Evolutionary conservation across 495 filamentous ascomycete genomes (phyloP), one percentile per base, ranked within the genome.

Genomic region (Choiromyces venosus): DNA sequence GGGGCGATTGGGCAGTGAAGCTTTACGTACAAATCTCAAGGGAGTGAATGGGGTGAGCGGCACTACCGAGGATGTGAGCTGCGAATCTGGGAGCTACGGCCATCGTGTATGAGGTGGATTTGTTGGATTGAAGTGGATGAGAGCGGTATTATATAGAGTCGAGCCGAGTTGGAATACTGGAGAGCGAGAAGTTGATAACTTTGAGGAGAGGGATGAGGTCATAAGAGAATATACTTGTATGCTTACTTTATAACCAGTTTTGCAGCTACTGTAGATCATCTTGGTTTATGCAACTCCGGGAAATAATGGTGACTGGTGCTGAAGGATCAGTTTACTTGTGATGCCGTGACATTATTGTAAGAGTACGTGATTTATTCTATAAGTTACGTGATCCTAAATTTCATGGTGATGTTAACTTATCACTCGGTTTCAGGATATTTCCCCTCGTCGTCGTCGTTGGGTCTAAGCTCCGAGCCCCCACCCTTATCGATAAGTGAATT

Each of bases 21-120:
- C 16, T 29, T 69, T 37, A 69, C 75, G 71, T 21, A 77, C 75
- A 77, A 52, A 77, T 61, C 75, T 77, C 75, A n/a, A 77, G 37
- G 1, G 75, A 77, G 33, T 77, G 74, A 16, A 77, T 40, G 36
- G 74, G 74, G 16, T 35, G 33, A 1, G 74, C 69, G 19, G 68
- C 39, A 14, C 69, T 74, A 10, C 67, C 64, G 56, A 77, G n/a
- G 66, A 73, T 37, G 35, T 77, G 75, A 9, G 66, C 66, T 38
- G 70, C 74, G 69, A 77, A 77, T 38, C 40, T 77, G 10, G 75
- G 75, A 52, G 75, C 69, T 33, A 77, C 74, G 12, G 75, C 74
- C 75, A 77, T 77, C 35, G 10, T 29, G 25, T 65, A 39, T 65
- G 21, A 21, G 70, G 40, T 18, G 36, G 37, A 36, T 37, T 19